Conservation (phyloP, 164 flowering plant species). For the Chimonanthus praecox region DNA sequence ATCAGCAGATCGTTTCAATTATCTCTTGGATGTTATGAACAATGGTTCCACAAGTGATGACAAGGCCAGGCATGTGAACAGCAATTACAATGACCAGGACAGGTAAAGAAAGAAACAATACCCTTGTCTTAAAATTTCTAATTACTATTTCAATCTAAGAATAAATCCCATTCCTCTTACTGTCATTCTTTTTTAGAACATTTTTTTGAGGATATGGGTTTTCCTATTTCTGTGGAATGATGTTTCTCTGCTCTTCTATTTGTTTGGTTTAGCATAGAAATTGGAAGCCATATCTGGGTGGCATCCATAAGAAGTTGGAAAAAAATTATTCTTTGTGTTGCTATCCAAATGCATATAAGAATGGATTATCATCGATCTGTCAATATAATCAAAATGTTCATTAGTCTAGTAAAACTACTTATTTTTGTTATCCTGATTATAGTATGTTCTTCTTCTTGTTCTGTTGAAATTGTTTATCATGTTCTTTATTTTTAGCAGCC, state of each 20-base stretch:
- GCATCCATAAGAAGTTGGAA: not conserved
- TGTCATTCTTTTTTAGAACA: not conserved
- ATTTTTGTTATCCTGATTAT: not conserved
- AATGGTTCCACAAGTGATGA: slow-evolving; percentile 33
- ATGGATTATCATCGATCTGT: not conserved
- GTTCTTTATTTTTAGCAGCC: slow-evolving; percentile 19
- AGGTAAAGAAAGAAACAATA: slow-evolving; percentile 22
- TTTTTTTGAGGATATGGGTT: not conserved
- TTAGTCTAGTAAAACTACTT: not conserved
- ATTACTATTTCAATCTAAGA: not conserved
- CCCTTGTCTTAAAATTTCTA: not conserved
- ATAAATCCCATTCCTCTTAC: not conserved
- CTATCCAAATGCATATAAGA: not conserved
- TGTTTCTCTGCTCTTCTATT: not conserved
- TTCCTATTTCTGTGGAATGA: not conserved
- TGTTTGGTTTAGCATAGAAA: not conserved
- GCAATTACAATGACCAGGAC: slow-evolving; percentile 36
- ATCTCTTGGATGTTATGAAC: slow-evolving; percentile 34
- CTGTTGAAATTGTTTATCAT: not conserved
- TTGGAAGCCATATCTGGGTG: not conserved
- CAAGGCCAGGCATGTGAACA: slow-evolving; percentile 21
- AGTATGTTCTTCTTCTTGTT: not conserved
- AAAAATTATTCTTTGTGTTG: too few relatives aligned
- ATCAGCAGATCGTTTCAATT: slow-evolving; percentile 27
- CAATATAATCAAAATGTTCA: slow-evolving; percentile 4